Conservation (phyloP, 306 rosid genomes). For the Lotus japonicus region DNA sequence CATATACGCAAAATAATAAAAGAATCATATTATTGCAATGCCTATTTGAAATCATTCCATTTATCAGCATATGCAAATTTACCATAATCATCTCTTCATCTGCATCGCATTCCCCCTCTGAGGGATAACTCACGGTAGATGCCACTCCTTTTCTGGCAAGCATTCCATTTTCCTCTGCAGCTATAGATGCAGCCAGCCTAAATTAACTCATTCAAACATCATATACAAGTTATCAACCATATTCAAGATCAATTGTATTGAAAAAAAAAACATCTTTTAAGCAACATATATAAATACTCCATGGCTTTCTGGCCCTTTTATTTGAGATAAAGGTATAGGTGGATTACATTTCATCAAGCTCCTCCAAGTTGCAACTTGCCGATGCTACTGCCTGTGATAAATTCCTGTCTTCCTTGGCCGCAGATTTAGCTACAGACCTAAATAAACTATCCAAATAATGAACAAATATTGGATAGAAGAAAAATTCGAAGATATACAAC, state of each 20-base stretch:
- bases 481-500: neutral
- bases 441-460: conserved; percentile 10
- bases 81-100: conserved; percentile 73
- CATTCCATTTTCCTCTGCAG: conserved; percentile 55
- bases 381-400: neutral
- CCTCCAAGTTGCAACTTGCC: conserved; percentile 45
- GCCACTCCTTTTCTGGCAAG: conserved; percentile 30
- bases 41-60: conserved; percentile 6
- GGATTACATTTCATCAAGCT: conserved; percentile 72
- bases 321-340: conserved; percentile 15
- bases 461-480: conserved; percentile 5
- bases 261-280: neutral
- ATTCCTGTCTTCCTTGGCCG: conserved; percentile 30
- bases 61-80: conserved; percentile 15
- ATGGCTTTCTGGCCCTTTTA: neutral
- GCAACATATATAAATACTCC: neutral
- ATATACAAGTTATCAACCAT: conserved; percentile 11
- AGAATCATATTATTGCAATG: conserved; percentile 5
- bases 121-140: conserved; percentile 28
- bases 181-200: conserved; percentile 90
- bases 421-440: conserved; percentile 46
- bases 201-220: conserved; percentile 31
- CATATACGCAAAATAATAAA: neutral
- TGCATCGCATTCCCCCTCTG: conserved; percentile 40
- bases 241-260: neutral